A percentile compares a stretch with the other conserved stretches of the same genome.
Conservation (phyloP, 75 land plant genomes). For the Chamaecyparis obtusa region DNA sequence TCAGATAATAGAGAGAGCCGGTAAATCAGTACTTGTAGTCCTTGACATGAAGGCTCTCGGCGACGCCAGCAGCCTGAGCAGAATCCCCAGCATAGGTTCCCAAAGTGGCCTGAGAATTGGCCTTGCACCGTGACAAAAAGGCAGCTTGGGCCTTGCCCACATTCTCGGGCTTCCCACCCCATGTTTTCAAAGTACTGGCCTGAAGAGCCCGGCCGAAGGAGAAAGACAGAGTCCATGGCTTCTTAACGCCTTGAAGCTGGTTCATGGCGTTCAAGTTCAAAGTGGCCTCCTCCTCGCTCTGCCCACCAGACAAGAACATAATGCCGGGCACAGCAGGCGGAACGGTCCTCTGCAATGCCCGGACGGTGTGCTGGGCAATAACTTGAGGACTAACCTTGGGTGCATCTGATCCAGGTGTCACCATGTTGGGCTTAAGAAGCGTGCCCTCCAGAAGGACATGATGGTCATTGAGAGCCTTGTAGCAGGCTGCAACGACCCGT, state of each 20-base stretch:
- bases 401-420: constrained; percentile 62
- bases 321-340: constrained; percentile 67
- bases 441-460: constrained; percentile 62
- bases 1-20: too few relatives aligned
- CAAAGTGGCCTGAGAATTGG: constrained; percentile 61
- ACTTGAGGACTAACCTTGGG: constrained; percentile 54
- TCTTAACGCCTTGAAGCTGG: constrained; percentile 37
- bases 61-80: constrained; percentile 27
- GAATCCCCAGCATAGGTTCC: constrained; percentile 44
- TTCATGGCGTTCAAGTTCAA: constrained; percentile 72
- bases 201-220: constrained; percentile 75
- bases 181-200: constrained; percentile 69
- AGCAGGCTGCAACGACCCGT: constrained; percentile 39
- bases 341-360: constrained; percentile 53
- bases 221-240: constrained; percentile 70
- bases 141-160: constrained; percentile 42
- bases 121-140: constrained; percentile 43
- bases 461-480: constrained; percentile 46
- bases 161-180: constrained; percentile 67
- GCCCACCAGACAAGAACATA: constrained; percentile 67
- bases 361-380: constrained; percentile 59
- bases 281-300: constrained; percentile 85
- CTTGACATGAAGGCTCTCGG: constrained; percentile 56
- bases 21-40: constrained; percentile 51
- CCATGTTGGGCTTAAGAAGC: constrained; percentile 74